phyloP scores from a whole-genome alignment of 768 basidiomycete species.

The Cubamyces lactineus region DNA sequence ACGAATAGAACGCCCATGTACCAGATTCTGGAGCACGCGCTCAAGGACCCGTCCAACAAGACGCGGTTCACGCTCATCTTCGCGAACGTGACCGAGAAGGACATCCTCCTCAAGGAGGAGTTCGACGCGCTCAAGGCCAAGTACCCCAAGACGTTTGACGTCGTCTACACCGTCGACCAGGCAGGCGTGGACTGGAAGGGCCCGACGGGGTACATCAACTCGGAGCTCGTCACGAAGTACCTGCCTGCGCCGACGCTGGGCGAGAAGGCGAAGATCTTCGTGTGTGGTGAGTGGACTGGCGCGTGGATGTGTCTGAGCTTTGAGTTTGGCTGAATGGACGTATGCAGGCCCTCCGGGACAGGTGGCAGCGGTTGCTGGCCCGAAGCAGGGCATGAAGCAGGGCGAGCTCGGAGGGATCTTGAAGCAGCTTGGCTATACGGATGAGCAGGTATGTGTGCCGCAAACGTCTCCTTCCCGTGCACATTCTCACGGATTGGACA shows the following conservation, averaged over 20 bases:
- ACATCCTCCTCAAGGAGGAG: slow-evolving; percentile 85
- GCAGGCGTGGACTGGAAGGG: slow-evolving; percentile 68
- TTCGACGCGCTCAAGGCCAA: slow-evolving; percentile 71
- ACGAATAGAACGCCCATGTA: slow-evolving; percentile 74
- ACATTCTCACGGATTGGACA: not conserved
- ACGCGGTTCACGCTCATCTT: slow-evolving; percentile 95
- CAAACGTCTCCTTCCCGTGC: too few species aligned
- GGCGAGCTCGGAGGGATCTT: slow-evolving; percentile 82
- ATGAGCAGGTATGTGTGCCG: slow-evolving; percentile 67
- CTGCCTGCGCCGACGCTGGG: slow-evolving; percentile 63
- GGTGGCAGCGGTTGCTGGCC: slow-evolving; percentile 85
- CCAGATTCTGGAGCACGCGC: slow-evolving; percentile 78
- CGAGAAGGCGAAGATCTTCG: slow-evolving; percentile 85
- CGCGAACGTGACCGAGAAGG: slow-evolving; percentile 86
- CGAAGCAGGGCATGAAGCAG: slow-evolving; percentile 88
- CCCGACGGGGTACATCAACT: slow-evolving; percentile 72
- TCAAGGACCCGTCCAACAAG: slow-evolving; percentile 76
- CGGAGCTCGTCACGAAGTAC: slow-evolving; percentile 73
- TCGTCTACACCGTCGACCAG: slow-evolving; percentile 88
- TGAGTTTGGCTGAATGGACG: not conserved
- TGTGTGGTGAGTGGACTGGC: slow-evolving; percentile 67
- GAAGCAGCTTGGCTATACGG: slow-evolving; percentile 83
- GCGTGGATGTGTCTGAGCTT: not conserved
- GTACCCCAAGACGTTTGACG: slow-evolving; percentile 71
- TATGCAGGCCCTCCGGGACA: slow-evolving; percentile 79